Evolutionary conservation across 2,329 filamentous ascomycete species (phyloP).

Genomic region (Geosmithia putterillii): DNA sequence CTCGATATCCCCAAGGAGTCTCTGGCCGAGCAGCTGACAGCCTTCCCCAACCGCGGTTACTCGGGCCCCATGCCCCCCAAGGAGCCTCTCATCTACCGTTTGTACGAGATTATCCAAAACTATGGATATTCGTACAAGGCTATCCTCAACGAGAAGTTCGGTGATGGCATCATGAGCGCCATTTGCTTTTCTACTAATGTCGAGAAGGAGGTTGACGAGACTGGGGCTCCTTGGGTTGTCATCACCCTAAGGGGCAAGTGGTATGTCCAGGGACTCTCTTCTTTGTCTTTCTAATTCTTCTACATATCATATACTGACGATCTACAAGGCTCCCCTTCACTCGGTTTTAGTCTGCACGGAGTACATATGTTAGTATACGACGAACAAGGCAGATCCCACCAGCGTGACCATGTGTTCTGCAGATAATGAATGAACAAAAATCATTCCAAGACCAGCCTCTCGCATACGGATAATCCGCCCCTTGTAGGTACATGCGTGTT

Average conservation of each 20-base stretch:
- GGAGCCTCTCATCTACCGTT: conserved; percentile 56
- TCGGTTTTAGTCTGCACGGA: conserved; percentile 11
- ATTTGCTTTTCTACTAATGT: conserved; percentile 85
- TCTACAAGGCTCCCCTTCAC: conserved; percentile 17
- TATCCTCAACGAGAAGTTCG: conserved; percentile 88
- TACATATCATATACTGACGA: neutral
- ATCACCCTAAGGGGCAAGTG: conserved; percentile 79
- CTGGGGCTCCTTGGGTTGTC: conserved; percentile 71
- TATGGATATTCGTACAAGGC: conserved; percentile 96
- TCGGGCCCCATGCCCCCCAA: conserved; percentile 29
- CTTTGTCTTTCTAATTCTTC: neutral
- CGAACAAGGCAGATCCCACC: neutral
- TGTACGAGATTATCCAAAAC: conserved; percentile 94
- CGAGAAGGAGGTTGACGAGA: conserved; percentile 82
- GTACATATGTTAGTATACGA: neutral
- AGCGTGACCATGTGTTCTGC: neutral
- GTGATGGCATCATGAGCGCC: conserved; percentile 92
- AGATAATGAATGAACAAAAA: neutral
- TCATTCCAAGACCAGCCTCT: neutral
- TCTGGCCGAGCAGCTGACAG: conserved; percentile 51
- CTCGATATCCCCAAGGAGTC: conserved; percentile 45
- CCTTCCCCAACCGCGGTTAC: conserved; percentile 70
- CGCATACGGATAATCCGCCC: neutral
- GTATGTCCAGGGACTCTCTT: conserved; percentile 31
- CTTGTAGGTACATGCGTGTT: neutral